Percentiles rank a stretch among this genome's conserved stretches.
Evolutionary conservation across 768 basidiomycete genomes (phyloP).

Genomic region (Piloderma croceum): DNA sequence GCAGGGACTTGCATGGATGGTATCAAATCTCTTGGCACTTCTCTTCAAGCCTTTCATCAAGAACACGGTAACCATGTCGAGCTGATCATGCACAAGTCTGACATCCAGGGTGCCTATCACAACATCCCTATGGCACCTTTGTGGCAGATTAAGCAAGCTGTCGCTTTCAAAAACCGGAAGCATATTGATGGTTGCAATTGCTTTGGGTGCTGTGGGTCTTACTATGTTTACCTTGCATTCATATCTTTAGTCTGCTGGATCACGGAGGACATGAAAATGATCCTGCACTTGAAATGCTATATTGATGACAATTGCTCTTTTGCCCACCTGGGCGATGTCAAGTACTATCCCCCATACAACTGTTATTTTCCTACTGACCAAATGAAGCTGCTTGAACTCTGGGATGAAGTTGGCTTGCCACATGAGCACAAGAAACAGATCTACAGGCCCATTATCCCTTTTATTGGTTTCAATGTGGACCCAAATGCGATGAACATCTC

Average conservation of each 20-base stretch:
- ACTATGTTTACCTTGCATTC: too few relatives aligned
- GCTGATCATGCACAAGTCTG: too few relatives aligned
- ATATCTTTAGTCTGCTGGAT: constrained; percentile 28
- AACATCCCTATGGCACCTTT: constrained; percentile 16
- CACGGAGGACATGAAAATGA: constrained; percentile 11
- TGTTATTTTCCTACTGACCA: constrained; percentile 18
- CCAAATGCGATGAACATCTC: constrained; percentile 10
- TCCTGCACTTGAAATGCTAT: constrained; percentile 22
- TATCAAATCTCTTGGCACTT: constrained; percentile 25
- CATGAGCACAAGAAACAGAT: constrained; percentile 21
- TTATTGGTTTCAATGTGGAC: constrained; percentile 30
- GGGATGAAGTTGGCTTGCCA: constrained; percentile 22
- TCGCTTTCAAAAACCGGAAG: constrained; percentile 12
- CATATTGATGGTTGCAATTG: constrained; percentile 20
- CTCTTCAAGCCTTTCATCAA: constrained; percentile 12
- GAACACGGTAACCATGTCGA: too few relatives aligned
- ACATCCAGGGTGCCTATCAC: constrained; percentile 18
- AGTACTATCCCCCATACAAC: constrained; percentile 17
- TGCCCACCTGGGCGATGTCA: constrained; percentile 7
- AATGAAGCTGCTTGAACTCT: constrained; percentile 17
- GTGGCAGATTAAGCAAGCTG: constrained; percentile 23
- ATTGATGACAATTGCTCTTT: constrained; percentile 14
- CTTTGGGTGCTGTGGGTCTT: constrained; percentile 17
- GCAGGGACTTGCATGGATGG: too few relatives aligned
- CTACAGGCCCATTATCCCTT: constrained; percentile 10